These are phyloP conservation scores for Meripilus lineatus DNA, from an alignment of 1,284 basidiomycete genomes.

Conservation along the genomic window DNA sequence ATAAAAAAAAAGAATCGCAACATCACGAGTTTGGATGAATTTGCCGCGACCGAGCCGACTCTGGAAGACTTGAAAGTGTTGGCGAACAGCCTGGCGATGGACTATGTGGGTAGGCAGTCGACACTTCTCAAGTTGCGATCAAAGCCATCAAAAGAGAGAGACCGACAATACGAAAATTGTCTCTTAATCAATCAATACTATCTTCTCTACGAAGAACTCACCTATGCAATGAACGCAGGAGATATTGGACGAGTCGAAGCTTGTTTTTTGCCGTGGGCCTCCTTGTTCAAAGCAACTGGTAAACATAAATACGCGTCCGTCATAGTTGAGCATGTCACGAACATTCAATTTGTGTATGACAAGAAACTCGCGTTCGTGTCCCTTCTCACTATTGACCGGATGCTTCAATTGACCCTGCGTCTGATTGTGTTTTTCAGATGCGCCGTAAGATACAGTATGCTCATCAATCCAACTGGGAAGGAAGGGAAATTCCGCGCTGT, in stretches of 20 bases:
- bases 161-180: constrained; percentile 24
- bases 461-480: too few species aligned
- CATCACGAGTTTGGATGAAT: constrained; percentile 15
- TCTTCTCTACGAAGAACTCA: constrained; percentile 29
- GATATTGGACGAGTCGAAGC: constrained; percentile 32
- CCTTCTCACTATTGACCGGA: not conserved
- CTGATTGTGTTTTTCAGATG: not conserved
- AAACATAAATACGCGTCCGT: constrained; percentile 34
- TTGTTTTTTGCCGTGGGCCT: constrained; percentile 25
- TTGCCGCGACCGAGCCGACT: constrained; percentile 18
- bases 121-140: not conserved
- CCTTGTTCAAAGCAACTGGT: constrained; percentile 24
- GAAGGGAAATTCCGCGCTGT: constrained; percentile 22
- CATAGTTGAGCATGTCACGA: constrained; percentile 16
- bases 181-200: constrained; percentile 24
- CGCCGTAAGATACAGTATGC: not conserved
- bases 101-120: constrained; percentile 15
- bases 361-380: not conserved
- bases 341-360: not conserved
- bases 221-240: constrained; percentile 28
- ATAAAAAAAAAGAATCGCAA: constrained; percentile 1
- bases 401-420: too few species aligned
- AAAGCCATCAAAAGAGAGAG: constrained; percentile 14
- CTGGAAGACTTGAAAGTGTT: constrained; percentile 16
- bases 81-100: constrained; percentile 13